Conservation (phyloP, 371 early-diverging fungal genomes). For the Circinella umbellata region DNA sequence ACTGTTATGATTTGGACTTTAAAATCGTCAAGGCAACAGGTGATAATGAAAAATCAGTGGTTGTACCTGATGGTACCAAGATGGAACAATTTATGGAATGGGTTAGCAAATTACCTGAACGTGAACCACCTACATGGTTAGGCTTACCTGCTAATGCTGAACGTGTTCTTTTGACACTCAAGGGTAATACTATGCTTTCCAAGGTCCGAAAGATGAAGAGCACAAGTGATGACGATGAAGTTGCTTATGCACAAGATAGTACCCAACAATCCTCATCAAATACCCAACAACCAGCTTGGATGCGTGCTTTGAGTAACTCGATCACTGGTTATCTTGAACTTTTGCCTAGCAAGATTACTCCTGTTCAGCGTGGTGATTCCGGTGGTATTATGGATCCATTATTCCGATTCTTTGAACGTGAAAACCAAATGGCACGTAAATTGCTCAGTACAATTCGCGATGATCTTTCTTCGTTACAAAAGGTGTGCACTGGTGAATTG, state of each 20-base stretch:
- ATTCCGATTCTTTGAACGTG: slow-evolving; percentile 86
- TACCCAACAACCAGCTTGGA: slow-evolving; percentile 73
- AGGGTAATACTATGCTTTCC: slow-evolving; percentile 75
- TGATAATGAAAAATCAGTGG: slow-evolving; percentile 49
- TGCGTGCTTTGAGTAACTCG: slow-evolving; percentile 65
- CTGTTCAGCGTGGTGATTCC: slow-evolving; percentile 48
- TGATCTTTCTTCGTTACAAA: slow-evolving; percentile 70
- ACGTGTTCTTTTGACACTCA: slow-evolving; percentile 80
- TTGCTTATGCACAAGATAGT: slow-evolving; percentile 44
- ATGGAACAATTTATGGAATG: slow-evolving; percentile 88
- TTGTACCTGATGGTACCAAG: slow-evolving; percentile 90
- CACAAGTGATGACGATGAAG: slow-evolving; percentile 85
- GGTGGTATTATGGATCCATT: slow-evolving; percentile 69
- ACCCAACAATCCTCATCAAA: slow-evolving; percentile 41
- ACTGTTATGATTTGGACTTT: slow-evolving; percentile 84
- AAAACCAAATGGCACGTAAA: slow-evolving; percentile 67
- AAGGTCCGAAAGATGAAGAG: slow-evolving; percentile 88
- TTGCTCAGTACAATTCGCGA: slow-evolving; percentile 66
- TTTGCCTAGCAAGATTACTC: slow-evolving; percentile 62
- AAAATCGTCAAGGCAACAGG: slow-evolving; percentile 69
- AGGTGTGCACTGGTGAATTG: slow-evolving; percentile 75
- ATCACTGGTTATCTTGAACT: slow-evolving; percentile 65
- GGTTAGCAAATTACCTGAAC: slow-evolving; percentile 88
- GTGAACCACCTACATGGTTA: slow-evolving; percentile 96
- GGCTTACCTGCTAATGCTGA: slow-evolving; percentile 96